Percentiles rank a stretch among this genome's conserved stretches.
These are phyloP conservation scores for Nemania sp. DNA, from an alignment of 2,329 filamentous ascomycete genomes.

Conservation along the genomic window DNA sequence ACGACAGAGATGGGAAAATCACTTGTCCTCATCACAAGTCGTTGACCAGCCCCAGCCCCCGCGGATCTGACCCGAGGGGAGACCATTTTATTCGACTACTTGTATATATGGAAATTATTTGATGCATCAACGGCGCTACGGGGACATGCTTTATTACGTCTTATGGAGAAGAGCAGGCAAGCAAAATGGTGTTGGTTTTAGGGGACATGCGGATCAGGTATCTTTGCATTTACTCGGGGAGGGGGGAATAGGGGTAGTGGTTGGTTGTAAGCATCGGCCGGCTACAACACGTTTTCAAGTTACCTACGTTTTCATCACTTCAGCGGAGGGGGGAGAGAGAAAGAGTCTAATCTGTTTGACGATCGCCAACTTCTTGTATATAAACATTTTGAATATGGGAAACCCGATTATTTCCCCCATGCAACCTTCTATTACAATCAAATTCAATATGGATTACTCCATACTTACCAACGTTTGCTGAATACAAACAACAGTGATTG, in stretches of 20 bases:
- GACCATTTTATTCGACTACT: constrained; percentile 4
- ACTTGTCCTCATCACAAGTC: not conserved
- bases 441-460: not conserved
- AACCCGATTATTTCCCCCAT: constrained; percentile 12
- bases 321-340: constrained; percentile 19
- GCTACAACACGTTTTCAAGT: constrained; percentile 11
- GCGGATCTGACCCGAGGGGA: not conserved
- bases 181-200: constrained; percentile 18
- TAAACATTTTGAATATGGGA: constrained; percentile 3
- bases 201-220: constrained; percentile 8
- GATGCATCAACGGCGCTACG: constrained; percentile 20
- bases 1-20: not conserved
- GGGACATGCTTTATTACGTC: constrained; percentile 11
- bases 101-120: constrained; percentile 22
- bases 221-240: constrained; percentile 25
- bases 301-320: constrained; percentile 11
- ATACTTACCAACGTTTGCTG: not conserved
- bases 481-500: not conserved
- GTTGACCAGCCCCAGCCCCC: not conserved
- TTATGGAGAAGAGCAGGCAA: constrained; percentile 5
- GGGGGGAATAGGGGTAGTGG: too few relatives aligned
- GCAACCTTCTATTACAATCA: not conserved
- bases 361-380: constrained; percentile 15
- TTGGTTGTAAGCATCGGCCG: constrained; percentile 15
- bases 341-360: constrained; percentile 11